Base-by-base conservation (phyloP, 192 early-diverging fungal genomes). In the Coemansia asiatica region DNA sequence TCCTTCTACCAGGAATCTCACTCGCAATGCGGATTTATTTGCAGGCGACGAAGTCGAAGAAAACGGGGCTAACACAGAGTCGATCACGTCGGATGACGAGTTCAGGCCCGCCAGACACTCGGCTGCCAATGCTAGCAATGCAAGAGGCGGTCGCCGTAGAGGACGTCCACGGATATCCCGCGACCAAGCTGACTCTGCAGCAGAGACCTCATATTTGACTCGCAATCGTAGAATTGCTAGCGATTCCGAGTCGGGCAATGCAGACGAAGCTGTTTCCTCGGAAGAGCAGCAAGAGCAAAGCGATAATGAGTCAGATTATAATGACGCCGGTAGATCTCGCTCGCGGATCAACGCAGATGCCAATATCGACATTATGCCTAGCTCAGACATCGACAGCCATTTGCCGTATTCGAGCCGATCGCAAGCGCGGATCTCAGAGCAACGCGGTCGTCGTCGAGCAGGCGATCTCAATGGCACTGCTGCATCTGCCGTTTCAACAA, bases 221-320 rank as follows among this genome's bases (percentile, higher is more conserved):
- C 76, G 76, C 44, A 69, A 38, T 18, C 75, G 75, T 13, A 72
- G 72, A 23, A 64, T 74, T 48, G 65, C 77, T 25, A 74, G 71
- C 60, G 77, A 80, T 46, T 71, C 77, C 9, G 77, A 74, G 25
- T 64, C 21, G 2, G 60, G 50, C 22, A 23, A 54, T 54, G 53
- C 15, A 1, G 58, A 2, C 23, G 36, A 57, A 12, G 31, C 40
- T 9, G 40, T 13, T 44, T 9, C 40, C 15, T 2, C 40, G 2
- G 40, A 44, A 16, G 40, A 44, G 40, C 15, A 33, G 51, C 51
- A 54, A 6, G 13, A 7, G 1, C 13, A 27, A 28, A 27, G 22
- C 22, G 51, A 27, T 2, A 13, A 44, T 2, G 40, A 44, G 40
- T 44, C 40, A 13, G 40, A 16, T 13, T 44, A 44, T 12, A 44